Evolutionary conservation across 345 rosid genomes (phyloP), one percentile per base, ranked within the genome.

Genomic region (Ricinus communis): DNA sequence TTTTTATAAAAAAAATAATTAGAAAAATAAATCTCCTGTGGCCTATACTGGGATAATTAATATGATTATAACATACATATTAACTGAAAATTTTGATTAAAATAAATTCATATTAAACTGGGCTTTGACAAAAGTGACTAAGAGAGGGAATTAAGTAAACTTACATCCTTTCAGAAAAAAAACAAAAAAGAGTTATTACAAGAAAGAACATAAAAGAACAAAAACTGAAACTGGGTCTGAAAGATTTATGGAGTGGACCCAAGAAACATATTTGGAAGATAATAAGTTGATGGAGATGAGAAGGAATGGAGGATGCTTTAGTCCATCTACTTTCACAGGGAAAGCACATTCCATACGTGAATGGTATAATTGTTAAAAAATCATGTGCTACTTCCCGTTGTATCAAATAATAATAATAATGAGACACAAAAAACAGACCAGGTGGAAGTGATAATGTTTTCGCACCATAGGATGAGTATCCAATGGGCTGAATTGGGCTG

Each of bases 281-380:
- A 47, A 54, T 36, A 8, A 68, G 4, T 53, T 43, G 38, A 68
- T 53, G 33, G 72, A 69, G 45, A 56, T 9, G 27, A 68, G 62
- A 40, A 33, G 27, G 25, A 25, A 41, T 4, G 53, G 46, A 71
- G 56, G 74, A 64, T 63, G 28, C 62, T 18, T 58, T 59, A 19
- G 63, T 69, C 53, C 14, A 41, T 73, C 22, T n/a, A 50, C 25
- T 24, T 40, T 22, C 66, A 66, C 75, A 70, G 54, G 47, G 40
- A n/a, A 67, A 33, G 53, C 85, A 84, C 79, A 77, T 68, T 75
- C 77, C 77, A 64, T 67, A 66, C 77, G 77, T 77, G 82, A 84
- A 19, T 53, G 73, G 77, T 60, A 55, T 77, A 72, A 82, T 41
- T 79, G 67, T 70, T 43, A 43, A 33, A 43, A 11, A 11, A 43